Percentiles rank a stretch among this genome's conserved stretches.
These are phyloP conservation scores for Typha latifolia DNA, from an alignment of 176 grass and related monocot species.

Conservation along the genomic window DNA sequence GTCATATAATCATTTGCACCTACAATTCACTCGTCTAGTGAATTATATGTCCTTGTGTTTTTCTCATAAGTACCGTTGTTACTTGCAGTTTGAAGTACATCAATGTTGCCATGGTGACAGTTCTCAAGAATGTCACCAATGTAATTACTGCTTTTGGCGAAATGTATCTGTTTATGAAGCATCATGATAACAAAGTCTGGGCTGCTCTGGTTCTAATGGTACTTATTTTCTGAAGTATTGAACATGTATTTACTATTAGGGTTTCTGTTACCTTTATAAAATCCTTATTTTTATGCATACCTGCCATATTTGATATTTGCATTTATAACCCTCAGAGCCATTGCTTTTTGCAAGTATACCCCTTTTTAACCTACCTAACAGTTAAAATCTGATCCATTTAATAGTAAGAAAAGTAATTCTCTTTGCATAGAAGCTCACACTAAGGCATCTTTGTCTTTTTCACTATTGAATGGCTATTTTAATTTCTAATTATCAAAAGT, in stretches of 20 bases:
- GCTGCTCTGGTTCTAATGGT: constrained; percentile 83
- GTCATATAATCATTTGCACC: not conserved
- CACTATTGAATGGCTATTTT: too few species aligned
- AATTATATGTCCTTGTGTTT: constrained; percentile 15
- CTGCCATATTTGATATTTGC: too few species aligned
- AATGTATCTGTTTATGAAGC: constrained; percentile 82
- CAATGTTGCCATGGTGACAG: constrained; percentile 95
- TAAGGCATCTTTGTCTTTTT: too few species aligned
- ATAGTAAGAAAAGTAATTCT: too few species aligned
- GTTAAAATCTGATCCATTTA: too few species aligned
- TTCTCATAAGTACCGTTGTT: constrained; percentile 4
- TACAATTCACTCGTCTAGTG: constrained; percentile 1
- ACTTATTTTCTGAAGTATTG: constrained; percentile 19
- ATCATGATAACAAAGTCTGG: constrained; percentile 82
- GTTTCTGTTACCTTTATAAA: too few species aligned
- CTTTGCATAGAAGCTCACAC: too few species aligned
- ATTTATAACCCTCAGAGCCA: too few species aligned
- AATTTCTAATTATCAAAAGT: too few species aligned
- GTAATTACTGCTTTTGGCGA: constrained; percentile 90
- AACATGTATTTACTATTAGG: constrained; percentile 1
- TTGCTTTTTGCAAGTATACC: too few species aligned
- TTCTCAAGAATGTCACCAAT: constrained; percentile 94
- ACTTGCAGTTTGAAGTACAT: constrained; percentile 90
- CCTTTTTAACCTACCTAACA: too few species aligned
- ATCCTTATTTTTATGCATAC: too few species aligned